Percentiles rank a stretch among this genome's conserved stretches.
phyloP scores from a whole-genome alignment of 192 early-diverging fungal species.

The Tieghemiomyces parasiticus region DNA sequence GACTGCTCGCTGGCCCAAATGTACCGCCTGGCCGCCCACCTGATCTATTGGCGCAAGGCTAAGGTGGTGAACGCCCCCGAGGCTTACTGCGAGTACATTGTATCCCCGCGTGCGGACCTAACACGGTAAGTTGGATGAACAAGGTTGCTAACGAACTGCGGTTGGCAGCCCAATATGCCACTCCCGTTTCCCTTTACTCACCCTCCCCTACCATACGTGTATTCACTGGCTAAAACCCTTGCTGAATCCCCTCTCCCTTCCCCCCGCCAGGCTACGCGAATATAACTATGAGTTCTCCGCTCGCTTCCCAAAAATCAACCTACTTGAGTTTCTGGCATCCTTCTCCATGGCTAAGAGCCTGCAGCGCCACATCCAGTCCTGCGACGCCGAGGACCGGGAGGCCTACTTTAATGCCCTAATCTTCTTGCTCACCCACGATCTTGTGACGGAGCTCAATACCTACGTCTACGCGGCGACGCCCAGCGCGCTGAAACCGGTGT shows the following conservation, averaged over 20 bases:
- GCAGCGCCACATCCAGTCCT: neutral
- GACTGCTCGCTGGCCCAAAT: conserved; percentile 93
- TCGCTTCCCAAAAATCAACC: conserved; percentile 4
- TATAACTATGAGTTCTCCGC: neutral
- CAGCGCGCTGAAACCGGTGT: neutral
- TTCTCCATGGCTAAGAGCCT: conserved; percentile 3
- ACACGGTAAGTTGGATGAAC: no score
- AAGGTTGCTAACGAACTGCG: no score
- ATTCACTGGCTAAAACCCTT: no score
- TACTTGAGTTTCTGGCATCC: conserved; percentile 6
- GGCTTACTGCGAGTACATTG: conserved; percentile 62
- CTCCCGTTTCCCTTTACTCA: no score
- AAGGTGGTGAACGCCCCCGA: conserved; percentile 76
- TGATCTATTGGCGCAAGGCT: conserved; percentile 88
- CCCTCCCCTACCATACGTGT: no score
- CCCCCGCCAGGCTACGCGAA: conserved; percentile 30
- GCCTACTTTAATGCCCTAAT: conserved; percentile 1
- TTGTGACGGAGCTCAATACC: conserved; percentile 7
- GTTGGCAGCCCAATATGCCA: no score
- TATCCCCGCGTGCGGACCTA: conserved; percentile 46
- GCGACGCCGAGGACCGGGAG: neutral
- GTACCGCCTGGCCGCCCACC: conserved; percentile 74
- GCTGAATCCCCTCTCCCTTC: no score
- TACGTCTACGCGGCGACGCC: conserved; percentile 9
- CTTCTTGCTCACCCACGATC: neutral